Conservation (phyloP, 1,284 basidiomycete genomes). For the Polyporus tsugae region DNA sequence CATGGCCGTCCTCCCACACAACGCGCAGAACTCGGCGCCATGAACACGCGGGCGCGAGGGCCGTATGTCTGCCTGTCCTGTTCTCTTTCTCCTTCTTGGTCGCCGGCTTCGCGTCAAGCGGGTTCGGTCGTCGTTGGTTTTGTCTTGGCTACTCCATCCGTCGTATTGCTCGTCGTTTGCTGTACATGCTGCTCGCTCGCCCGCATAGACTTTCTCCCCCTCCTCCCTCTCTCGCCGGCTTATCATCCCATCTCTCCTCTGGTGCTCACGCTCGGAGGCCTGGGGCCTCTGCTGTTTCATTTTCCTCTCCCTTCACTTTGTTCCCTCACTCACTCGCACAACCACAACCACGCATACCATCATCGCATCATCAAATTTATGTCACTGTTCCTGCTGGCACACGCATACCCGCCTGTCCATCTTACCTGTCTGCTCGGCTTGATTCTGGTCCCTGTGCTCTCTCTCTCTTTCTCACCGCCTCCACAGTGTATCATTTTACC, state of each 20-base stretch:
- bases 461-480: background rate
- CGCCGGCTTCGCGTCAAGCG: background rate
- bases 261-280: background rate
- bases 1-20: constrained; percentile 35
- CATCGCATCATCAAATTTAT: constrained; percentile 2
- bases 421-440: background rate
- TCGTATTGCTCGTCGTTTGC: constrained; percentile 12
- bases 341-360: background rate
- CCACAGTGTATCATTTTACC: constrained; percentile 3
- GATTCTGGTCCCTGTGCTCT: background rate
- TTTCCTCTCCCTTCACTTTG: background rate
- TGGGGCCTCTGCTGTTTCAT: constrained; percentile 5
- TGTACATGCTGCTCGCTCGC: constrained; percentile 13
- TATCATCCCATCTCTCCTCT: background rate
- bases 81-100: background rate
- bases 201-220: constrained; percentile 14
- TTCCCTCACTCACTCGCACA: background rate
- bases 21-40: constrained; percentile 10
- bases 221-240: background rate
- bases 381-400: background rate
- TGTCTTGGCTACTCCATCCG: background rate
- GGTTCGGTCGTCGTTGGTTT: background rate
- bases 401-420: constrained; percentile 1
- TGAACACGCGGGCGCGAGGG: background rate
- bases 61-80: background rate